Evolutionary conservation across 2,329 filamentous ascomycete genomes (phyloP).

Genomic region (Talaromyces sp.): DNA sequence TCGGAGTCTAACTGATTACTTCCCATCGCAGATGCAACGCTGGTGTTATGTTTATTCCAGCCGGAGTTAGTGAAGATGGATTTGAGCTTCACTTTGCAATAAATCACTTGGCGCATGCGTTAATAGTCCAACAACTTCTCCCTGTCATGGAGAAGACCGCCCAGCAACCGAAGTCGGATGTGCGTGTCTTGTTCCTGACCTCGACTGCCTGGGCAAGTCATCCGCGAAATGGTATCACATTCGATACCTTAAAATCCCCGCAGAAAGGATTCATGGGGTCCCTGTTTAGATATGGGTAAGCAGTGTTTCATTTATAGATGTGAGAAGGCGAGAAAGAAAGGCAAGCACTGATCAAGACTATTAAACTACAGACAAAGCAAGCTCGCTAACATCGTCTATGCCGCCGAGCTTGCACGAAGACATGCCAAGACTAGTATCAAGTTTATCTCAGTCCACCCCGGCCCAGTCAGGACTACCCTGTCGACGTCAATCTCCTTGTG

Average conservation of each 20-base stretch:
- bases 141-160: conserved; percentile 24
- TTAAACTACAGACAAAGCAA: conserved; percentile 40
- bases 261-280: conserved; percentile 8
- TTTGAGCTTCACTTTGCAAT: conserved; percentile 36
- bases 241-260: neutral
- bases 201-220: conserved; percentile 22
- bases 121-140: conserved; percentile 30
- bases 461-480: conserved; percentile 32
- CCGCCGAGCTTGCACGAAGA: conserved; percentile 35
- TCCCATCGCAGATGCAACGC: conserved; percentile 24
- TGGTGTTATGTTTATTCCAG: conserved; percentile 36
- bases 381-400: conserved; percentile 43
- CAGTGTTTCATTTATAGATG: neutral
- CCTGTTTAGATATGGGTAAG: conserved; percentile 7
- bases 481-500: conserved; percentile 18
- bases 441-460: conserved; percentile 40
- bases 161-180: conserved; percentile 18
- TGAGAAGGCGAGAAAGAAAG: neutral
- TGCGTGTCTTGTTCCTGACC: conserved; percentile 23
- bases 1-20: neutral
- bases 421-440: conserved; percentile 31
- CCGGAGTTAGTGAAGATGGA: conserved; percentile 27
- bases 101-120: conserved; percentile 34
- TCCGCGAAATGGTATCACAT: conserved; percentile 4
- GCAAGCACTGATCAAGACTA: neutral